Evolutionary conservation across 495 filamentous ascomycete genomes (phyloP), one percentile per base, ranked within the genome.

Genomic region (Haplographium delicatum): DNA sequence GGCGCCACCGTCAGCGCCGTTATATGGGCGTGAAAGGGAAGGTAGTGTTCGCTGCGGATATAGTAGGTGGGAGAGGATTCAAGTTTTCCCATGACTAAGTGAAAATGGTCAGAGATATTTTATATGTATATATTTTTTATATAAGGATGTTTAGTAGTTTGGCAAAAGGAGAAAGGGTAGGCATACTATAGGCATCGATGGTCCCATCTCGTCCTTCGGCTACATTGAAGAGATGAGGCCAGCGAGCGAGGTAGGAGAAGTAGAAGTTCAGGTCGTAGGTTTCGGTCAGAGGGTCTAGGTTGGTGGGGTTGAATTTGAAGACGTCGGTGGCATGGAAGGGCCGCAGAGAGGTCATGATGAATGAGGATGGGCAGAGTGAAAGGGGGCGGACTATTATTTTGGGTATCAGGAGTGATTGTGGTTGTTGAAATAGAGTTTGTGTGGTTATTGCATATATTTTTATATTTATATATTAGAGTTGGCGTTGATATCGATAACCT

Each of bases 1-100:
- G 93, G 93, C 11, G 91, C 86, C 20, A 98, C 88, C 2, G 93
- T 96, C 15, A 98, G 74, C 31, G 91, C 91, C 15, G 93, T 98
- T 68, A 98, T 95, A 69, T 98, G 93, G 24, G 91, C 93, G 68
- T 97, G 93, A 87, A 89, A 97, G 20, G 94, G 91, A 16, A 91
- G 85, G 68, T 91, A 95, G 69, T 94, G 88, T 56, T 85, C 76
- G 44, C 84, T 88, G 60, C 80, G 78, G 41, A 76, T 68, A 65
- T 82, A 77, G 47, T 78, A 79, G 16, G 80, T 70, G 20, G 88
- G 90, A 27, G 89, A 89, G 58, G 89, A 83, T 72, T 97, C 94
- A 45, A 93, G 73, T 70, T 98, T 98, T 54, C 90, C 93, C 79
- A 97, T 91, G 59, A 98, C 93, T 96, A 51, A n/a, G n/a, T n/a